These are phyloP conservation scores for Beauveria pseudobassiana DNA, from an alignment of 2,329 filamentous ascomycete genomes.

Conservation along the genomic window DNA sequence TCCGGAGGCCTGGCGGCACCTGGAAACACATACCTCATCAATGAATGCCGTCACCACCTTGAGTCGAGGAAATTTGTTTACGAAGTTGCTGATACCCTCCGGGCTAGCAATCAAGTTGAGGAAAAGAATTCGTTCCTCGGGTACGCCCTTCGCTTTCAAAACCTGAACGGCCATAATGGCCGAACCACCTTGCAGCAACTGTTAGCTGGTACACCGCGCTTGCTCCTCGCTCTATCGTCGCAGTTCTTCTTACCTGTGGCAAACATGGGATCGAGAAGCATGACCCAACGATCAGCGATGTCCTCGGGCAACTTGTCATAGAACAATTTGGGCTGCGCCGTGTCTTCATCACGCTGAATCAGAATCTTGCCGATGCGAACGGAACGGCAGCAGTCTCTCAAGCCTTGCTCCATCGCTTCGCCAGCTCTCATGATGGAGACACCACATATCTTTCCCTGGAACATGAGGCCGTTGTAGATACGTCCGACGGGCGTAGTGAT, in stretches of 20 bases:
- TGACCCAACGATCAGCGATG: slow-evolving; percentile 85
- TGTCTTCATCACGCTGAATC: slow-evolving; percentile 96
- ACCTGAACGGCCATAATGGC: slow-evolving; percentile 97
- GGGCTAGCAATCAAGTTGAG: slow-evolving; percentile 97
- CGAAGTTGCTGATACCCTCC: slow-evolving; percentile 83
- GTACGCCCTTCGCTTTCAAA: slow-evolving; percentile 80
- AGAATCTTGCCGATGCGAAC: slow-evolving; percentile 97
- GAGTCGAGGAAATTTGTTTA: slow-evolving; percentile 78
- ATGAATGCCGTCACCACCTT: slow-evolving; percentile 94
- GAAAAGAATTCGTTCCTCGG: slow-evolving; percentile 92
- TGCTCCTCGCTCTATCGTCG: not conserved
- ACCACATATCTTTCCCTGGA: slow-evolving; percentile 96
- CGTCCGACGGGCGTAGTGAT: slow-evolving; percentile 88
- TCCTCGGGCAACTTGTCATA: slow-evolving; percentile 97
- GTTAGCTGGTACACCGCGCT: not conserved
- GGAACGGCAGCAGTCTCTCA: slow-evolving; percentile 94
- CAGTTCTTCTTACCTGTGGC: slow-evolving; percentile 63
- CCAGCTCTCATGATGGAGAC: slow-evolving; percentile 98
- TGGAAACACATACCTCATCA: slow-evolving; percentile 52
- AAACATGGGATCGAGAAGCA: slow-evolving; percentile 97
- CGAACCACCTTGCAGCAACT: slow-evolving; percentile 62
- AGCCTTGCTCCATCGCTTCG: slow-evolving; percentile 95
- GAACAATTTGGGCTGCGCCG: slow-evolving; percentile 82
- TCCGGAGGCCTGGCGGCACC: not conserved
- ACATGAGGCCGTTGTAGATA: slow-evolving; percentile 83